Evolutionary conservation across 169 alveolate genomes (phyloP).

Genomic region (Besnoitia besnoiti): DNA sequence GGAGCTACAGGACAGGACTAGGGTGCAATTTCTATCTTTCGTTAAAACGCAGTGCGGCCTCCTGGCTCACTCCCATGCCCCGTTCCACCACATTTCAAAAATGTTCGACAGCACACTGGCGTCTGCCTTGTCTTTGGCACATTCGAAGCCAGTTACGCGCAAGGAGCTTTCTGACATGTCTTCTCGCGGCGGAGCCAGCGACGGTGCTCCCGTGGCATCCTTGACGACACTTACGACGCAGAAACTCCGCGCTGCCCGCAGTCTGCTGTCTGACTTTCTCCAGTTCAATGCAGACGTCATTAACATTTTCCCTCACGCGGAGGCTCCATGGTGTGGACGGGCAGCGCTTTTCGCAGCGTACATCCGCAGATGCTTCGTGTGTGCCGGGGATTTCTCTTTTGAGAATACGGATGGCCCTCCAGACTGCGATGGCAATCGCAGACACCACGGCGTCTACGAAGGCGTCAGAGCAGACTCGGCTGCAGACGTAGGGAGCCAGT

Average conservation of each 20-base stretch:
- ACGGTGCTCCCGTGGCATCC: neutral
- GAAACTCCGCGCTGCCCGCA: neutral
- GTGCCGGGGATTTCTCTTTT: neutral
- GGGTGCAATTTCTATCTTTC: neutral
- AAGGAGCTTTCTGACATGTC: neutral
- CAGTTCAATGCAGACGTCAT: neutral
- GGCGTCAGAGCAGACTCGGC: too few species aligned
- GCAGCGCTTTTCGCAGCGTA: neutral
- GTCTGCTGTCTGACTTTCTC: neutral
- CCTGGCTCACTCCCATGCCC: constrained; percentile 30
- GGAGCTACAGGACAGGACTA: neutral
- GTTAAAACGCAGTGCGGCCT: neutral
- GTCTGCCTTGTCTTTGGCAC: neutral
- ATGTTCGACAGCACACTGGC: neutral
- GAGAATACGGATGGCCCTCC: too few species aligned
- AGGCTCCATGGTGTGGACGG: constrained; percentile 44
- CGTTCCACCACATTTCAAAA: neutral
- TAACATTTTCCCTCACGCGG: constrained; percentile 2
- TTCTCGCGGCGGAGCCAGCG: neutral
- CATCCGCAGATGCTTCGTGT: neutral
- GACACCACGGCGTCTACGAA: too few species aligned
- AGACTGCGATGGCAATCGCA: too few species aligned
- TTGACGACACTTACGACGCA: neutral
- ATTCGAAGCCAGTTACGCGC: neutral
- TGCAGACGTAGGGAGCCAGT: too few species aligned